Evolutionary conservation across 169 alveolate species (phyloP).

Genomic region (Plasmodium knowlesi): DNA sequence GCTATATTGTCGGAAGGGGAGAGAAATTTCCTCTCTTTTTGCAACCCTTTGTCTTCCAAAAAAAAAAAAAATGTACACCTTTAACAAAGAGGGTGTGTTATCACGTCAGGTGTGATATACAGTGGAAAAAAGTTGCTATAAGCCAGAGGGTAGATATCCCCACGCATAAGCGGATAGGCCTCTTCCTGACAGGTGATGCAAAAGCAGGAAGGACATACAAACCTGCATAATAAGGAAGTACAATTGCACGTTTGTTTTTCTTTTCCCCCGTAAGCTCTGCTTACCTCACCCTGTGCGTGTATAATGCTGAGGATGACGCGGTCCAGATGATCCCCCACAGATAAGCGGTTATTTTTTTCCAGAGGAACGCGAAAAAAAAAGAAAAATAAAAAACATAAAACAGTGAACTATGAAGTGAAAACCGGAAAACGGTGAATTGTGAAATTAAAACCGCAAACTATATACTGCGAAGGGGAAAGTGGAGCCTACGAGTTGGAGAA

Average conservation of each 20-base stretch:
- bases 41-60: not conserved
- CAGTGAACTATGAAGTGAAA: not conserved
- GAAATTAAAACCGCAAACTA: not conserved
- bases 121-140: not conserved
- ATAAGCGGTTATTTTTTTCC: not conserved
- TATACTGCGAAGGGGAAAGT: not conserved
- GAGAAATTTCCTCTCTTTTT: not conserved
- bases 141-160: not conserved
- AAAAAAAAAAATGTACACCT: not conserved
- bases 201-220: not conserved
- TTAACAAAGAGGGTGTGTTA: not conserved
- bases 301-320: not conserved
- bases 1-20: not conserved
- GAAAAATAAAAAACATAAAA: not conserved
- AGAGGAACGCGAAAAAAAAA: not conserved
- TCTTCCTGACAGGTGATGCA: not conserved
- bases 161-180: not conserved
- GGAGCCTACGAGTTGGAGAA: not conserved
- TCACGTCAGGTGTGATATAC: not conserved
- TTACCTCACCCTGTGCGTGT: not conserved
- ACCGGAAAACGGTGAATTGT: not conserved
- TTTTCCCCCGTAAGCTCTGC: not conserved
- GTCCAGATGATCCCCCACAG: not conserved
- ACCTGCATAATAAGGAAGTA: not conserved
- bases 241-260: not conserved